Evolutionary conservation across 495 filamentous ascomycete species (phyloP).

Genomic region (Tuber brumale): DNA sequence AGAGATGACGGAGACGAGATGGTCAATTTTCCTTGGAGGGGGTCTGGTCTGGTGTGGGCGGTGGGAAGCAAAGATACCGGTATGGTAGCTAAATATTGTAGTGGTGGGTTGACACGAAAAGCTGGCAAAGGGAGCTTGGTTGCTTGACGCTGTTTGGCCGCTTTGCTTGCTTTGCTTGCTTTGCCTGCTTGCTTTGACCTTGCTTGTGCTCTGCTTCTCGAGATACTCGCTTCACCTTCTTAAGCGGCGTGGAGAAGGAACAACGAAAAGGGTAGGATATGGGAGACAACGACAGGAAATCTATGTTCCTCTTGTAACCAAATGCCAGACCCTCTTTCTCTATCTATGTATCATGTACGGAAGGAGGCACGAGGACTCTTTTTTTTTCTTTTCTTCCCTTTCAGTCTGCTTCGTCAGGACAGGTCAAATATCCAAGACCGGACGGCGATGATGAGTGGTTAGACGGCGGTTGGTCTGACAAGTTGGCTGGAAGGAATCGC

Average conservation of each 20-base stretch:
- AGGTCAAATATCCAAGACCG: background rate
- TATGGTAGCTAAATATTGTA: background rate
- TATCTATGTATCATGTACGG: background rate
- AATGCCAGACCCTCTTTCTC: background rate
- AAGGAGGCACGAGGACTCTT: background rate
- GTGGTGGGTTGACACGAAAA: background rate
- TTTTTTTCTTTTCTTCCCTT: too few species aligned
- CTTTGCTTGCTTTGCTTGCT: background rate
- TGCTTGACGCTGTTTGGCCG: background rate
- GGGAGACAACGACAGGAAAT: background rate
- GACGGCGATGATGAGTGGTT: background rate
- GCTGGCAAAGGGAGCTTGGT: background rate
- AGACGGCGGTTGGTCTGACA: background rate
- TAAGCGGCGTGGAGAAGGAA: background rate
- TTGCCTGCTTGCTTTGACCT: constrained; percentile 3
- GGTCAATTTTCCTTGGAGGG: constrained; percentile 3
- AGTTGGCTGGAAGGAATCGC: background rate
- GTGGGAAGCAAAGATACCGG: background rate
- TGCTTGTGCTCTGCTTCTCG: background rate
- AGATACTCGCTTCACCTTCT: constrained; percentile 1
- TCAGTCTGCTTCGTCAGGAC: background rate
- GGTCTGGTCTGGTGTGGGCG: background rate
- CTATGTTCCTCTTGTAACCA: background rate
- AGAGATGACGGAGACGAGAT: constrained; percentile 39
- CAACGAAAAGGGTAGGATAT: background rate